Evolutionary conservation across 2,329 filamentous ascomycete species (phyloP).

Genomic region (Botrytis squamosa): DNA sequence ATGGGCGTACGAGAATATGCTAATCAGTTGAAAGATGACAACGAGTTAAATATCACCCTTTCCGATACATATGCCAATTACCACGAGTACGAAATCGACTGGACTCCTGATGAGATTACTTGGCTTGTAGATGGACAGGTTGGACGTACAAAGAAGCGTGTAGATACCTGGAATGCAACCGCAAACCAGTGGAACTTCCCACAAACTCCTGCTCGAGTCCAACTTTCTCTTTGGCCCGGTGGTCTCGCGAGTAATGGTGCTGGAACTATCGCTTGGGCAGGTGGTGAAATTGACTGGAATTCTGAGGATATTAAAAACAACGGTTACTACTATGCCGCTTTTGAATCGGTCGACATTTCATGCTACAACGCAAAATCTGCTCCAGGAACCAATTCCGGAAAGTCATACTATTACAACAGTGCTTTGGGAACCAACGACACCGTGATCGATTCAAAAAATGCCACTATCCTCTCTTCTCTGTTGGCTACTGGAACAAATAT

Average conservation of each 20-base stretch:
- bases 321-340: constrained; percentile 85
- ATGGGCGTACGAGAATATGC: constrained; percentile 20
- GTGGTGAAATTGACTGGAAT: constrained; percentile 86
- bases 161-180: constrained; percentile 83
- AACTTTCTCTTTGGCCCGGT: constrained; percentile 95
- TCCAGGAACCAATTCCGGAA: constrained; percentile 67
- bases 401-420: constrained; percentile 74
- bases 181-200: constrained; percentile 81
- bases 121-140: constrained; percentile 85
- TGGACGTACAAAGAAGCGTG: constrained; percentile 70
- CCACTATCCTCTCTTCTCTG: constrained; percentile 75
- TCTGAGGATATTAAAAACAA: constrained; percentile 73
- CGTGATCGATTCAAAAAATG: constrained; percentile 70
- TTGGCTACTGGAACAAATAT: constrained; percentile 78
- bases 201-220: constrained; percentile 85
- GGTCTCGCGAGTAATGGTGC: constrained; percentile 74
- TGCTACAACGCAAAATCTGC: constrained; percentile 69
- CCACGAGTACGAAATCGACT: constrained; percentile 91
- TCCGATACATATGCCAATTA: constrained; percentile 72
- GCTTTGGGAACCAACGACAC: constrained; percentile 69
- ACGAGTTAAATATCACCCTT: constrained; percentile 68
- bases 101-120: constrained; percentile 80
- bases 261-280: constrained; percentile 89
- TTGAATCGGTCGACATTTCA: constrained; percentile 74
- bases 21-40: constrained; percentile 58